A percentile compares a stretch with the other conserved stretches of the same genome.
phyloP scores from a whole-genome alignment of 305 asterid species.

The Fraxinus dipetala region DNA sequence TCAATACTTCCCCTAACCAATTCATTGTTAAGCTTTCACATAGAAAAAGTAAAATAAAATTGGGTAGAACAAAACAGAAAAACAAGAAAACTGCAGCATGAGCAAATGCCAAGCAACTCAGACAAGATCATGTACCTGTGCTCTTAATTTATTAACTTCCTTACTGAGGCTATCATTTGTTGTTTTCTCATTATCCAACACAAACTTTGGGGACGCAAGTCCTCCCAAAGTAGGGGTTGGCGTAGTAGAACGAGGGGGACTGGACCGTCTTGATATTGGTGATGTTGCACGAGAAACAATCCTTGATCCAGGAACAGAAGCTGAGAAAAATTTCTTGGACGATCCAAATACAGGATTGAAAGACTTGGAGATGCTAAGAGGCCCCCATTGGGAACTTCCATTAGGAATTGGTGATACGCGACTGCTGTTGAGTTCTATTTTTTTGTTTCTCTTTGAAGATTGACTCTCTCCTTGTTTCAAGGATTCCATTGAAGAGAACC shows the following conservation, averaged over 20 bases:
- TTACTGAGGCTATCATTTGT: slow-evolving; percentile 54
- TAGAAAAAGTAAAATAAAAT: slow-evolving; percentile 7
- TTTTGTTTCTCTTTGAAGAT: slow-evolving; percentile 61
- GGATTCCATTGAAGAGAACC: slow-evolving; percentile 68
- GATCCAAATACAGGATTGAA: slow-evolving; percentile 70
- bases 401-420: slow-evolving; percentile 77
- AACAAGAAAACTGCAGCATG: slow-evolving; percentile 13
- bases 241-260: slow-evolving; percentile 91
- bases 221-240: slow-evolving; percentile 88
- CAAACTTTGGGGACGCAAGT: slow-evolving; percentile 65
- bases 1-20: slow-evolving; percentile 15
- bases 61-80: slow-evolving; percentile 5
- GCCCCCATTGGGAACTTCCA: slow-evolving; percentile 65
- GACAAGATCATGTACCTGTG: slow-evolving; percentile 51
- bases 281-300: slow-evolving; percentile 87
- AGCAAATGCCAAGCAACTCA: slow-evolving; percentile 16
- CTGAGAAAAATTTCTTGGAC: slow-evolving; percentile 76
- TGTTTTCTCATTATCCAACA: slow-evolving; percentile 49
- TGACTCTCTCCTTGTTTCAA: slow-evolving; percentile 59
- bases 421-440: slow-evolving; percentile 63
- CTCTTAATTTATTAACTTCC: slow-evolving; percentile 61
- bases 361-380: slow-evolving; percentile 53
- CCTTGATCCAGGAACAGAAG: slow-evolving; percentile 90
- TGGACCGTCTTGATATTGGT: slow-evolving; percentile 65
- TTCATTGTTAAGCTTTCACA: slow-evolving; percentile 5